Base-by-base conservation (phyloP, 768 basidiomycete species). In the Leccinum pellstonianum region DNA sequence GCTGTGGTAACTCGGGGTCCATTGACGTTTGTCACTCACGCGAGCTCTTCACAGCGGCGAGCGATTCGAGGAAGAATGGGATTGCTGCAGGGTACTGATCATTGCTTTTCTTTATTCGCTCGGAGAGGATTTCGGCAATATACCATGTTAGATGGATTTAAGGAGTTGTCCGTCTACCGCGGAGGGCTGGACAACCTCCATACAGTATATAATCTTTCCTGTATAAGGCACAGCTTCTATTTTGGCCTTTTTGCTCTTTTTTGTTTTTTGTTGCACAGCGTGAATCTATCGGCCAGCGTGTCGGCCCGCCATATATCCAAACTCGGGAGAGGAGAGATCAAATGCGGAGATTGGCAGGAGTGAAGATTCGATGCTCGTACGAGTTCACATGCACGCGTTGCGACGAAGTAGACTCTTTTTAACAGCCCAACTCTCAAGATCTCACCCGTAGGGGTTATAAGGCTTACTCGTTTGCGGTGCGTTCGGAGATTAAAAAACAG, bases 31-130 rank as follows among this genome's bases (percentile, higher is more conserved):
- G 11, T 43, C 31, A 3, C 50, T 65, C 31, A 64, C 51, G 2
- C 35, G 43, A 35, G 17, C 38, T 19, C 43, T 25, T 25, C 25
- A 48, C 64, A 90, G 94, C 92, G 61, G 89, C 91, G 9, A 93
- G 91, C 69, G 95, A 97, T 74, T 93, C 91, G 19, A 83, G 94
- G 69, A 96, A 95, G 79, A 90, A 93, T 63, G 94, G 94, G n/a
- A 82, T 94, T 46, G 91, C 95, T 5, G 86, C 90, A 51, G 95
- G 90, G 3, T 95, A 95, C 75, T 93, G 68, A 73, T 43, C 9
- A 9, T 51, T 23, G 17, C 14, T 15, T 25, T 47, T 47, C 9
- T 47, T 48, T 48, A 23, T 19, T 25, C 11, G 6, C 15, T 25
- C 4, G 23, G 47, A 27, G 21, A 15, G 21, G 14, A 25, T 25